phyloP scores from a whole-genome alignment of 2,329 filamentous ascomycete species.

The Cladosporium sp. region DNA sequence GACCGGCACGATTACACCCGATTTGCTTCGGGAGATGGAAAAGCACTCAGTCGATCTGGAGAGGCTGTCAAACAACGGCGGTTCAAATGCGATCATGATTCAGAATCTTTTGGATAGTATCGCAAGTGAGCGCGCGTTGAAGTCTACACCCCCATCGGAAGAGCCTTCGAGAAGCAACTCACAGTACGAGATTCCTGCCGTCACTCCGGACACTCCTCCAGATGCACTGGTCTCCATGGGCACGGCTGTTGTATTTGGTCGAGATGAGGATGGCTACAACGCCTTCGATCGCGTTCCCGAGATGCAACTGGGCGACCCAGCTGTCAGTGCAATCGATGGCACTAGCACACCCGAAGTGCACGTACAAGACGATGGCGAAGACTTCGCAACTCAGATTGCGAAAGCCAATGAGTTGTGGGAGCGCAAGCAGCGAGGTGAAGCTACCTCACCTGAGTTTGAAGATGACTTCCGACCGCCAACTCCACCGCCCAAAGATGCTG shows the following conservation, averaged over 20 bases:
- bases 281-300: background rate
- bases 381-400: slow-evolving; percentile 33
- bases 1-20: slow-evolving; percentile 33
- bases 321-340: background rate
- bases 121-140: slow-evolving; percentile 17
- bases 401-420: slow-evolving; percentile 37
- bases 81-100: slow-evolving; percentile 38
- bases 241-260: slow-evolving; percentile 33
- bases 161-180: slow-evolving; percentile 20
- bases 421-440: slow-evolving; percentile 31
- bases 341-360: slow-evolving; percentile 1
- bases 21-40: slow-evolving; percentile 36
- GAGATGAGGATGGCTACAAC: background rate
- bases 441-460: background rate
- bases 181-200: slow-evolving; percentile 32
- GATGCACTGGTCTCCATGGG: slow-evolving; percentile 30
- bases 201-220: slow-evolving; percentile 37
- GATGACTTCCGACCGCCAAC: slow-evolving; percentile 39
- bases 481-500: slow-evolving; percentile 46
- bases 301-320: background rate
- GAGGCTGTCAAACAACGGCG: slow-evolving; percentile 35
- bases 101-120: slow-evolving; percentile 38
- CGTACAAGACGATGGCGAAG: slow-evolving; percentile 27
- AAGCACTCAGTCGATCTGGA: slow-evolving; percentile 35
- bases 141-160: slow-evolving; percentile 6